phyloP scores from a whole-genome alignment of 306 rosid species.

The Begonia peltatifolia region DNA sequence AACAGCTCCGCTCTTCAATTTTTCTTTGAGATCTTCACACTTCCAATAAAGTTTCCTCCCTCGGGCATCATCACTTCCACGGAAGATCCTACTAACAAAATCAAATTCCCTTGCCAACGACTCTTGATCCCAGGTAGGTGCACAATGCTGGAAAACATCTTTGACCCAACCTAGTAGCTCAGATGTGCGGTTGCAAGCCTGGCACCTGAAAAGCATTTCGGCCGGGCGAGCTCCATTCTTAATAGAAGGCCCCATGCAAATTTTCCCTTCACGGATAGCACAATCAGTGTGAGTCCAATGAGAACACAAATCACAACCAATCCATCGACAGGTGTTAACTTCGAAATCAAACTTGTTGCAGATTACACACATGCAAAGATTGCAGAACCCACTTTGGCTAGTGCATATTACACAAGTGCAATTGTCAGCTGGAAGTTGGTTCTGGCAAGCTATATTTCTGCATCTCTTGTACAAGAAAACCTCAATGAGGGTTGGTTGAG shows the following conservation, averaged over 20 bases:
- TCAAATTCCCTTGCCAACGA: conserved; percentile 80
- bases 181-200: conserved; percentile 85
- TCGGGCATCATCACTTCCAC: conserved; percentile 74
- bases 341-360: conserved; percentile 98
- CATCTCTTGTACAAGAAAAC: conserved; percentile 83
- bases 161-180: conserved; percentile 96
- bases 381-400: conserved; percentile 83
- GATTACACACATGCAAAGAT: conserved; percentile 93
- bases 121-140: conserved; percentile 84
- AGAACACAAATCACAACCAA: conserved; percentile 91
- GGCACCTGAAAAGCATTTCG: conserved; percentile 95
- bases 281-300: conserved; percentile 99
- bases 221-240: conserved; percentile 63
- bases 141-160: conserved; percentile 97
- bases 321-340: conserved; percentile 97
- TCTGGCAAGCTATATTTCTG: conserved; percentile 87
- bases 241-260: conserved; percentile 58
- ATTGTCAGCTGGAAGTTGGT: conserved; percentile 88
- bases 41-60: conserved; percentile 72
- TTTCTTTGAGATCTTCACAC: conserved; percentile 75
- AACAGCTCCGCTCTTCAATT: conserved; percentile 42
- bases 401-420: conserved; percentile 85
- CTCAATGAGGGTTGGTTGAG: conserved; percentile 74
- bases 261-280: conserved; percentile 85
- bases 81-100: conserved; percentile 85